A percentile compares a stretch with the other conserved stretches of the same genome.
Evolutionary conservation across 495 filamentous ascomycete genomes (phyloP).

Genomic region (Neurospora tetrasperma): DNA sequence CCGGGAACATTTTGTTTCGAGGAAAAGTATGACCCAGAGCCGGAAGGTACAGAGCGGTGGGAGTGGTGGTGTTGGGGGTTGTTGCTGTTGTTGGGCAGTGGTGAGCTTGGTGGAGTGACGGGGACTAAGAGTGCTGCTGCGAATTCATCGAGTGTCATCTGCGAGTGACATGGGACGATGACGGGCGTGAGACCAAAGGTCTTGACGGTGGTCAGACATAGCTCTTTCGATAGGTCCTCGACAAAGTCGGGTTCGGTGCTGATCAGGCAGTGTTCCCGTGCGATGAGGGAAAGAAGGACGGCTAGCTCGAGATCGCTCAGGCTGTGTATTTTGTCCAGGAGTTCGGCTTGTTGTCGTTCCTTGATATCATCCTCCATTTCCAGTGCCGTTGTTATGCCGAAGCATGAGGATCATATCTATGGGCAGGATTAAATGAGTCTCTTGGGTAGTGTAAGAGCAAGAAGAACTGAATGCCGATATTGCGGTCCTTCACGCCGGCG

Average conservation of each 20-base stretch:
- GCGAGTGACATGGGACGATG: slow-evolving; percentile 59
- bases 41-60: not conserved
- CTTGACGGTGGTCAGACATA: slow-evolving; percentile 56
- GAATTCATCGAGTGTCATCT: slow-evolving; percentile 73
- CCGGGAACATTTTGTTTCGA: not conserved
- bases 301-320: slow-evolving; percentile 88
- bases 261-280: slow-evolving; percentile 80
- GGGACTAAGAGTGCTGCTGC: slow-evolving; percentile 52
- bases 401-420: not conserved
- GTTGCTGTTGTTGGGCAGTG: not conserved
- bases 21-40: not conserved
- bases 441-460: not conserved
- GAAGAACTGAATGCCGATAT: not conserved
- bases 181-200: slow-evolving; percentile 61
- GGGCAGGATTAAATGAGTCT: not conserved
- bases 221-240: slow-evolving; percentile 56
- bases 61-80: not conserved
- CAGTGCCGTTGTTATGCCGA: not conserved
- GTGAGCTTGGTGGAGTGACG: slow-evolving; percentile 9
- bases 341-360: slow-evolving; percentile 11
- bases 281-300: slow-evolving; percentile 64
- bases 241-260: slow-evolving; percentile 54
- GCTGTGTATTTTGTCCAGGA: slow-evolving; percentile 55
- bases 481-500: not conserved
- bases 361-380: slow-evolving; percentile 47